Evolutionary conservation across 106 monocot species (phyloP).

Genomic region (Dioscorea alata): DNA sequence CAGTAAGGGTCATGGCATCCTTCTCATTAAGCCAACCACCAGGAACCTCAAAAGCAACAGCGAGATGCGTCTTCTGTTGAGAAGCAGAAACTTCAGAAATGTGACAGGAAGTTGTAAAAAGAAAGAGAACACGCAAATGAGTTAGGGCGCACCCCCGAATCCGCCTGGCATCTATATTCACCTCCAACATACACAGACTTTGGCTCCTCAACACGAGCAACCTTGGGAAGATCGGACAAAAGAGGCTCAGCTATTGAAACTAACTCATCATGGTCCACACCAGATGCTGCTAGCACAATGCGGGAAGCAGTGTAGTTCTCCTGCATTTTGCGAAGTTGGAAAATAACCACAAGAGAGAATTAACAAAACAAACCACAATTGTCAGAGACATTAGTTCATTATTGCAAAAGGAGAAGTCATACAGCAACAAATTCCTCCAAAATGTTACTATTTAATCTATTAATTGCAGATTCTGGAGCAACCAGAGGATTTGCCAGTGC

Average conservation of each 20-base stretch:
- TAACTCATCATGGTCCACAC: constrained; percentile 85
- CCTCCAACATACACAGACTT: constrained; percentile 74
- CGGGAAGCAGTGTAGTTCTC: constrained; percentile 70
- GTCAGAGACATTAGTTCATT: neutral
- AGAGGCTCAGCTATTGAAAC: constrained; percentile 61
- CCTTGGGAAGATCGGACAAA: constrained; percentile 54
- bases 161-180: constrained; percentile 66
- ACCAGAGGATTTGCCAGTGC: constrained; percentile 67
- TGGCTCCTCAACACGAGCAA: constrained; percentile 38
- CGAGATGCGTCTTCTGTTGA: constrained; percentile 61
- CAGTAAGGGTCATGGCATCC: constrained; percentile 60
- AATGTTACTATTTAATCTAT: constrained; percentile 35
- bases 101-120: neutral
- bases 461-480: constrained; percentile 56
- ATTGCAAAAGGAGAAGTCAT: constrained; percentile 11
- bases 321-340: constrained; percentile 19
- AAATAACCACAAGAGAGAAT: neutral
- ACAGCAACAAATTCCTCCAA: constrained; percentile 70
- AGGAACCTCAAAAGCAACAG: constrained; percentile 78
- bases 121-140: neutral
- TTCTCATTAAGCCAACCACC: constrained; percentile 84
- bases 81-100: constrained; percentile 10
- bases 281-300: constrained; percentile 76
- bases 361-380: neutral
- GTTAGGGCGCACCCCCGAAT: constrained; percentile 41